phyloP scores from a whole-genome alignment of 352 stramenopile genomes.

The Hyaloperonospora brassicae region DNA sequence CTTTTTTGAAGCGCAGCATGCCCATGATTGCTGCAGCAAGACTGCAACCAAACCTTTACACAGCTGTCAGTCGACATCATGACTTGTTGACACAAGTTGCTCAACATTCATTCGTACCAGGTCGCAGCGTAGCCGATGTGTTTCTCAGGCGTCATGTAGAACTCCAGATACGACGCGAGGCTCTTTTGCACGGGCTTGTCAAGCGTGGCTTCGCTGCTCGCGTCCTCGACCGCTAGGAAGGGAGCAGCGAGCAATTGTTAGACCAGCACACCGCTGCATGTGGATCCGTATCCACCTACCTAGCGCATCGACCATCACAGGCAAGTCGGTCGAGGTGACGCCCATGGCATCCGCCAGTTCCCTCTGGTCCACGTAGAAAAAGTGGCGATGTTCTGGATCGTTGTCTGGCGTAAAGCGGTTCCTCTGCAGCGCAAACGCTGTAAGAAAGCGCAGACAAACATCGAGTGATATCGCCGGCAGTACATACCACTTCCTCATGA shows the following conservation, averaged over 20 bases:
- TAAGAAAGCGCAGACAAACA: background rate
- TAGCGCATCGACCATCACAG: conserved; percentile 70
- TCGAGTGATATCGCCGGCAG: background rate
- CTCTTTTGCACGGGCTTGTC: conserved; percentile 65
- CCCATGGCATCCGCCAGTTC: conserved; percentile 73
- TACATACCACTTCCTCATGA: conserved; percentile 68
- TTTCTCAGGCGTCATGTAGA: conserved; percentile 86
- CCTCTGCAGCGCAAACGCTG: conserved; percentile 30
- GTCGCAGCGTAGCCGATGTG: conserved; percentile 77
- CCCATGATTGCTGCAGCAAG: conserved; percentile 62
- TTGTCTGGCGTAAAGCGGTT: conserved; percentile 79
- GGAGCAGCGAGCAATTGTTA: background rate
- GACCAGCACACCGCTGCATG: too few relatives aligned
- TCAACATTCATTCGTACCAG: conserved; percentile 36
- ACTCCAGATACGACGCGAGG: conserved; percentile 71
- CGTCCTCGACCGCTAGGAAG: conserved; percentile 31
- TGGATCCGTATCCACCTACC: conserved; percentile 19
- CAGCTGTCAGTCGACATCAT: background rate
- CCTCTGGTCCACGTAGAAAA: conserved; percentile 79
- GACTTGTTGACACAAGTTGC: background rate
- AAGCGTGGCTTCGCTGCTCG: conserved; percentile 31
- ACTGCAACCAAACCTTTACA: conserved; percentile 66
- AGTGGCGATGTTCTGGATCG: conserved; percentile 58
- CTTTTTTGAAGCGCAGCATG: conserved; percentile 58
- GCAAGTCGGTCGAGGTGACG: conserved; percentile 46